These are phyloP conservation scores for Hypoxylon sp. DNA, from an alignment of 2,329 filamentous ascomycete genomes.

Conservation along the genomic window DNA sequence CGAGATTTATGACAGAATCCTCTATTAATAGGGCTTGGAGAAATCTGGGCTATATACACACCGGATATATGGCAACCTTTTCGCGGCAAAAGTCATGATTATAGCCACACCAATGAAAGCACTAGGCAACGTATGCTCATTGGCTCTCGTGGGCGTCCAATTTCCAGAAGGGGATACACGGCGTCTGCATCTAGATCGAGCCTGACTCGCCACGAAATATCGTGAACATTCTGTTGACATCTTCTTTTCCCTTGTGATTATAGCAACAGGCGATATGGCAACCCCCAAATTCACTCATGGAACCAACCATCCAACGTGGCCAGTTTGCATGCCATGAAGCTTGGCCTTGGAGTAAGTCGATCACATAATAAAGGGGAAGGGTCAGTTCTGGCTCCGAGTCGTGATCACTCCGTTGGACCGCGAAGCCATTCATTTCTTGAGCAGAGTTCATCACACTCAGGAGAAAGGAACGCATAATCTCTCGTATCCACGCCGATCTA, in stretches of 20 bases:
- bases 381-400: background rate
- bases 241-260: background rate
- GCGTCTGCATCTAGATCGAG: slow-evolving; percentile 14
- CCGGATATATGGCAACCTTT: slow-evolving; percentile 27
- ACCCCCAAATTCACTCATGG: background rate
- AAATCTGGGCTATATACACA: slow-evolving; percentile 18
- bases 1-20: background rate
- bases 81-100: slow-evolving; percentile 29
- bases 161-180: slow-evolving; percentile 18
- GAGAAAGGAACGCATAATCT: background rate
- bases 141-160: slow-evolving; percentile 1
- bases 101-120: slow-evolving; percentile 26
- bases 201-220: slow-evolving; percentile 8
- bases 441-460: background rate
- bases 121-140: slow-evolving; percentile 8
- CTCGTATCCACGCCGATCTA: background rate
- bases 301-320: slow-evolving; percentile 18
- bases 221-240: background rate
- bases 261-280: slow-evolving; percentile 2
- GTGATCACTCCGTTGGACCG: slow-evolving; percentile 13
- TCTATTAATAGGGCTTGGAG: background rate
- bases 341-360: slow-evolving; percentile 8
- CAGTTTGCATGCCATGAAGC: background rate
- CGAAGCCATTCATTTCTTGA: slow-evolving; percentile 1
- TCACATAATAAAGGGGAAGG: slow-evolving; percentile 26